phyloP scores from a whole-genome alignment of 371 early-diverging fungal genomes.

The Rhizomucor miehei region DNA sequence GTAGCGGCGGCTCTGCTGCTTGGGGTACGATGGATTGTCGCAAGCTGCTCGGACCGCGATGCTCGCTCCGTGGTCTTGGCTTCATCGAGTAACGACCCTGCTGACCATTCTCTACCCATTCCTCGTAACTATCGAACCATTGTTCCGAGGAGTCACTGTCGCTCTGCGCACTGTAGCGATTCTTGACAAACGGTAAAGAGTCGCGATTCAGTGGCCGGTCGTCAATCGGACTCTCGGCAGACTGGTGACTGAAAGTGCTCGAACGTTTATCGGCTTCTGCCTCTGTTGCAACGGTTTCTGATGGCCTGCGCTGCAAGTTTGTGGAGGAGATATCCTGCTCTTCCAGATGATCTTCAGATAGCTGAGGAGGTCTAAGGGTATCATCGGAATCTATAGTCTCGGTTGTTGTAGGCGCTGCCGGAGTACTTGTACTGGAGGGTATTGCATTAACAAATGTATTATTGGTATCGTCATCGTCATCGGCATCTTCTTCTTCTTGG shows the following conservation, averaged over 20 bases:
- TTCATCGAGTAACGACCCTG: conserved; percentile 2
- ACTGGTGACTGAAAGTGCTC: too few relatives aligned
- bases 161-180: conserved; percentile 3
- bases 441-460: background rate
- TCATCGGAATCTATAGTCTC: too few relatives aligned
- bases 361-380: too few relatives aligned
- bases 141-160: conserved; percentile 2
- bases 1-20: too few relatives aligned
- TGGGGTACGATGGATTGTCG: too few relatives aligned
- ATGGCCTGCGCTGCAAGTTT: background rate
- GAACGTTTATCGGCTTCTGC: too few relatives aligned
- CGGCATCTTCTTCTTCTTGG: too few relatives aligned
- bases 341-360: background rate
- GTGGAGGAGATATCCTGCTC: background rate
- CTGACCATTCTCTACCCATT: conserved; percentile 3
- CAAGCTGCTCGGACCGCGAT: too few relatives aligned
- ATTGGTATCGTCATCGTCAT: background rate
- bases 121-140: conserved; percentile 10
- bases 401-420: too few relatives aligned
- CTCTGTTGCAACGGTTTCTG: background rate
- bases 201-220: background rate
- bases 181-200: background rate
- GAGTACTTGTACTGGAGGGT: background rate
- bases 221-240: too few relatives aligned
- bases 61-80: background rate